Percentiles rank a stretch among this genome's conserved stretches.
These are phyloP conservation scores for Elaeis oleifera DNA, from an alignment of 202 grass and related monocot genomes.

Conservation along the genomic window DNA sequence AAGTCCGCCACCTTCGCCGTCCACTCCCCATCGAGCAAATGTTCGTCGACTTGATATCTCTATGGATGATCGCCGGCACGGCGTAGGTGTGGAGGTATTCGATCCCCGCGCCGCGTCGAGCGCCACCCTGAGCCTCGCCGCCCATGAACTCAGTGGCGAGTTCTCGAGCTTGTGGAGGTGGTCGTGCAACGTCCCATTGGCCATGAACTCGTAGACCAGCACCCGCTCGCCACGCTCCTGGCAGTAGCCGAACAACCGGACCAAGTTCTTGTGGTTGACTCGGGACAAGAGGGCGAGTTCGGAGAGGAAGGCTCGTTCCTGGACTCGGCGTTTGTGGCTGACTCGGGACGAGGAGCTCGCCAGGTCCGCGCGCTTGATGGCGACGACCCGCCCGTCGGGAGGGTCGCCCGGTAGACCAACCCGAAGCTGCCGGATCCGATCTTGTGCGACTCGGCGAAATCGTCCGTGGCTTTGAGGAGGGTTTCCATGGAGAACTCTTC, in stretches of 20 bases:
- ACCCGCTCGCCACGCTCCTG: constrained; percentile 13
- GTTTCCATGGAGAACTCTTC: constrained; percentile 3
- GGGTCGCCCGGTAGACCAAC: constrained; percentile 4
- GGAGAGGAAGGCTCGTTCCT: constrained; percentile 16
- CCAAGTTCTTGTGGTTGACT: constrained; percentile 27
- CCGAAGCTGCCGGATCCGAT: constrained; percentile 17
- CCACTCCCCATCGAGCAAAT: constrained; percentile 28
- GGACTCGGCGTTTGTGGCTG: constrained; percentile 15
- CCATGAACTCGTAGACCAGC: constrained; percentile 12
- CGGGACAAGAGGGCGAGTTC: constrained; percentile 16
- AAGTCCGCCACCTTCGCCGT: constrained; percentile 46
- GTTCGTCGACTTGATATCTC: constrained; percentile 45
- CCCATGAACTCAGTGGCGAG: constrained; percentile 23
- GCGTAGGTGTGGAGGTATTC: constrained; percentile 28
- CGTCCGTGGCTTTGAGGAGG: neutral
- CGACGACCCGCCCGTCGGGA: neutral
- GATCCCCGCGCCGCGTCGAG: constrained; percentile 47
- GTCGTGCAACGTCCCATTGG: constrained; percentile 24
- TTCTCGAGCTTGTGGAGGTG: constrained; percentile 26
- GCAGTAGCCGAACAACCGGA: constrained; percentile 19
- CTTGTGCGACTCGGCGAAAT: constrained; percentile 12
- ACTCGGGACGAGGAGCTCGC: constrained; percentile 19
- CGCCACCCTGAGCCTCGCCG: constrained; percentile 16
- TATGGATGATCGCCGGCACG: constrained; percentile 28
- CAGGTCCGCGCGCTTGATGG: constrained; percentile 8